Conservation (phyloP, 2,329 filamentous ascomycete genomes). For the Hypoxylon sp. region DNA sequence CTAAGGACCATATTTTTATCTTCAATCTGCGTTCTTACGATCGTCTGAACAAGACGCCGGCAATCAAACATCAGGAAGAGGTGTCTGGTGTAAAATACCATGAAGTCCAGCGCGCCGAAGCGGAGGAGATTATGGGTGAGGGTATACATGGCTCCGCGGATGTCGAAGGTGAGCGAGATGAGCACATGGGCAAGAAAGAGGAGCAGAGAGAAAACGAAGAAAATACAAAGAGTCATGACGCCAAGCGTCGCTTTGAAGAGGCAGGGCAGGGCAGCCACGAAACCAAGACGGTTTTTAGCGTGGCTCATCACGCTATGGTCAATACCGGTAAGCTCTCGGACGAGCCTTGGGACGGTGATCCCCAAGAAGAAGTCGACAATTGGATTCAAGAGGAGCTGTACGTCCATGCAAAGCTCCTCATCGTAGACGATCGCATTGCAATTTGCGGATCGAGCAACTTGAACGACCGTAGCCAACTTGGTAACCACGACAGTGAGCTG, state of each 20-base stretch:
- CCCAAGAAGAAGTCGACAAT: conserved; percentile 83
- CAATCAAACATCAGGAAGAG: conserved; percentile 80
- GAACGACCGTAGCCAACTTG: conserved; percentile 90
- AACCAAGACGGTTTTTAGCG: conserved; percentile 61
- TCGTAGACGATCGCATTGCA: conserved; percentile 87
- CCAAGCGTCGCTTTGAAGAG: conserved; percentile 67
- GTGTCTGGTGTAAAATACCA: conserved; percentile 86
- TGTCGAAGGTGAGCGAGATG: conserved; percentile 60
- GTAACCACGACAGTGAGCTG: conserved; percentile 91
- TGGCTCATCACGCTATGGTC: conserved; percentile 87
- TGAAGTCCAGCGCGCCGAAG: conserved; percentile 87
- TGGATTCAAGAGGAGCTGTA: conserved; percentile 98
- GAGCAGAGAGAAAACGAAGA: conserved; percentile 54
- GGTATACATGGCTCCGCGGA: conserved; percentile 74
- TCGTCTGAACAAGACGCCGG: conserved; percentile 85
- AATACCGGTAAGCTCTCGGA: conserved; percentile 71
- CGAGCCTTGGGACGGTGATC: conserved; percentile 81
- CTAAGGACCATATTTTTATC: conserved; percentile 84
- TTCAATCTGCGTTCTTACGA: conserved; percentile 97
- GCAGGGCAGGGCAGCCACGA: conserved; percentile 56
- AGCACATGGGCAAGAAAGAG: conserved; percentile 62
- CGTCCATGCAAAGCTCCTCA: conserved; percentile 90
- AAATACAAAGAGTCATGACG: conserved; percentile 58
- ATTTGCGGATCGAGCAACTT: conserved; percentile 91
- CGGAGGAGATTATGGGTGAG: conserved; percentile 86